phyloP scores from a whole-genome alignment of 2,329 filamentous ascomycete species.

The Clarireedia sp. region DNA sequence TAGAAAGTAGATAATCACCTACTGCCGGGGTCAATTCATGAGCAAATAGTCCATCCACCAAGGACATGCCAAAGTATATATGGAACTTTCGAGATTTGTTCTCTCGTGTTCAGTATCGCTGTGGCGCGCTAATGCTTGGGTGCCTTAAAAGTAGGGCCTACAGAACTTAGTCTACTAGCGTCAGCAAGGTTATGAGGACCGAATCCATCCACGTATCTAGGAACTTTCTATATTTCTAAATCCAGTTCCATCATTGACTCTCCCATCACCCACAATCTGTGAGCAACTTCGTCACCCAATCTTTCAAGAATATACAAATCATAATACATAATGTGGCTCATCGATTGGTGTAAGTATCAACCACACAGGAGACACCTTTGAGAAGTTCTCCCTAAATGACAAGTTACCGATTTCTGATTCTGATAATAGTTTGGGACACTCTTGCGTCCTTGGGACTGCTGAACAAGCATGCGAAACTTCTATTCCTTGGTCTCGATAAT shows the following conservation, averaged over 20 bases:
- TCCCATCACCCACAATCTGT: slow-evolving; percentile 7
- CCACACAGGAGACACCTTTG: background rate
- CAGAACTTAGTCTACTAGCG: background rate
- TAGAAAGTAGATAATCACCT: too few species aligned
- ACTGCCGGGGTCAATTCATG: too few species aligned
- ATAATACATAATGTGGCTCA: slow-evolving; percentile 65
- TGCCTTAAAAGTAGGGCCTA: background rate
- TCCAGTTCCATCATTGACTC: slow-evolving; percentile 2
- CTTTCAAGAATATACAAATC: background rate
- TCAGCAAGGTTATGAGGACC: slow-evolving; percentile 6
- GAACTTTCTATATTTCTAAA: slow-evolving; percentile 7
- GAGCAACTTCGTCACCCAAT: slow-evolving; percentile 1
- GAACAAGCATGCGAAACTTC: slow-evolving; percentile 93
- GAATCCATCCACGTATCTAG: slow-evolving; percentile 12
- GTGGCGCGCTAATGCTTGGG: background rate
- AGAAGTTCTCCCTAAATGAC: slow-evolving; percentile 11
- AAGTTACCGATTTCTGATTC: slow-evolving; percentile 26
- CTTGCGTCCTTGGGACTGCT: slow-evolving; percentile 79
- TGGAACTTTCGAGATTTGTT: too few species aligned
- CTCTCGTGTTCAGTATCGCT: too few species aligned
- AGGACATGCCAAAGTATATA: too few species aligned
- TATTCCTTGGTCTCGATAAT: slow-evolving; percentile 90
- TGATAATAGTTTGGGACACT: slow-evolving; percentile 69
- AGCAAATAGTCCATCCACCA: too few species aligned
- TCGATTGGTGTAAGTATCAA: slow-evolving; percentile 79